Evolutionary conservation across 1,139 yeast genomes (phyloP).

Genomic region (Meyerozyma guilliermondii): DNA sequence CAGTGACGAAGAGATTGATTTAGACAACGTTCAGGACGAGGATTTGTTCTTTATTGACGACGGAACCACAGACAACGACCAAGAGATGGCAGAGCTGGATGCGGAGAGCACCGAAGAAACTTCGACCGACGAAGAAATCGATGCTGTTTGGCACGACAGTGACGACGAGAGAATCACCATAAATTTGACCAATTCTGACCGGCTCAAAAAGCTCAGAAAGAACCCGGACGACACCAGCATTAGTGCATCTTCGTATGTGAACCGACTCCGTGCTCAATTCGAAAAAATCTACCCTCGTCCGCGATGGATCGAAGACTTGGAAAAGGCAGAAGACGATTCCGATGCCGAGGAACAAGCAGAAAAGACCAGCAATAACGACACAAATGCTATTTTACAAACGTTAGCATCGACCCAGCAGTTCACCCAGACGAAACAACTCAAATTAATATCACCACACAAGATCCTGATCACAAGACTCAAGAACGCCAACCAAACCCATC

Average conservation of each 20-base stretch:
- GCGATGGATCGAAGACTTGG: conserved; percentile 62
- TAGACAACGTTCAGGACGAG: conserved; percentile 48
- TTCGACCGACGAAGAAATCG: conserved; percentile 25
- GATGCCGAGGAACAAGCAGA: conserved; percentile 31
- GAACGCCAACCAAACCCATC: conserved; percentile 74
- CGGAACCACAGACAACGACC: conserved; percentile 29
- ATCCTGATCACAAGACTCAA: conserved; percentile 74
- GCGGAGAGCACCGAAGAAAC: conserved; percentile 25
- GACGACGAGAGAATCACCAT: conserved; percentile 77
- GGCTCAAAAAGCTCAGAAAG: conserved; percentile 67
- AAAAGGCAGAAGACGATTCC: conserved; percentile 21
- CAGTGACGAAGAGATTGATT: conserved; percentile 23
- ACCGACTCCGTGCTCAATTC: conserved; percentile 76
- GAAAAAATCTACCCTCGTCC: conserved; percentile 88
- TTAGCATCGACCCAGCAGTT: conserved; percentile 57
- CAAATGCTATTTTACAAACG: conserved; percentile 55
- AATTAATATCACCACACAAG: conserved; percentile 63
- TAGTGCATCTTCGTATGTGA: conserved; percentile 62
- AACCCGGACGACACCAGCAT: conserved; percentile 55
- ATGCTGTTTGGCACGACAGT: conserved; percentile 82
- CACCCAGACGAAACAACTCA: conserved; percentile 44
- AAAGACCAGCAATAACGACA: conserved; percentile 38
- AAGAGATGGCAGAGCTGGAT: conserved; percentile 27
- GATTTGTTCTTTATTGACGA: conserved; percentile 64
- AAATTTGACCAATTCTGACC: conserved; percentile 56